Evolutionary conservation across 176 grass and related monocot genomes (phyloP), one percentile per base, ranked within the genome.

Genomic region (Oryza coarctata): DNA sequence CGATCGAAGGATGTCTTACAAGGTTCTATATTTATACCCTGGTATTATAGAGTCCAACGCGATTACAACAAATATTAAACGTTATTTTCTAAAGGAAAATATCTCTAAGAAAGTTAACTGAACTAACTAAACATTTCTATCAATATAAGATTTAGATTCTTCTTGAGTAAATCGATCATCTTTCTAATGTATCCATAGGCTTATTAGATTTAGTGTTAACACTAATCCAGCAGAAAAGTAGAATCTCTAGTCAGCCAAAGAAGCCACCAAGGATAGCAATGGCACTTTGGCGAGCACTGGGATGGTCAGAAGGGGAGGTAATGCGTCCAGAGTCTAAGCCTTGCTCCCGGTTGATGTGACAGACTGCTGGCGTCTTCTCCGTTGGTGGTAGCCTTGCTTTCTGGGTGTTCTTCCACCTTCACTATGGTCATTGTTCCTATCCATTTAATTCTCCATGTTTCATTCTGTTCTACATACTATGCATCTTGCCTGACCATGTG

Each of bases 271-370:
- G 43, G 20, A 81, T 17, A 12, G 1, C 1, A 33, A 98, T 94
- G 92, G 75, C 95, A 58, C 65, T 98, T 8, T 68, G 93, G 1
- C 80, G 27, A 50, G 32, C 68, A 25, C 65, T 98, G 27, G 87
- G 92, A 78, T 98, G 86, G 92, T 98, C 95, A 25, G 84, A 98
- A 25, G 92, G 95, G 36, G 95, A 98, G 80, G 82, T 95, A 77
- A 98, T 98, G 95, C 86, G 92, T 55, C 85, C 92, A 25, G 92
- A 95, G 60, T 82, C 90, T 22, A 98, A 93, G 79, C 92, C 95
- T 1, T 98, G 90, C 72, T 82, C 95, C 13, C 82, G 90, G 3
- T 50, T 98, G 72, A 95, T 95, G 90, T 65, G 87, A 5, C 93
- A 95, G n/a, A 93, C 93, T 47, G 87, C 96, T 65, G 88, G 88